Evolutionary conservation across 352 stramenopile genomes (phyloP).

Genomic region (Phytophthora aleatoria): DNA sequence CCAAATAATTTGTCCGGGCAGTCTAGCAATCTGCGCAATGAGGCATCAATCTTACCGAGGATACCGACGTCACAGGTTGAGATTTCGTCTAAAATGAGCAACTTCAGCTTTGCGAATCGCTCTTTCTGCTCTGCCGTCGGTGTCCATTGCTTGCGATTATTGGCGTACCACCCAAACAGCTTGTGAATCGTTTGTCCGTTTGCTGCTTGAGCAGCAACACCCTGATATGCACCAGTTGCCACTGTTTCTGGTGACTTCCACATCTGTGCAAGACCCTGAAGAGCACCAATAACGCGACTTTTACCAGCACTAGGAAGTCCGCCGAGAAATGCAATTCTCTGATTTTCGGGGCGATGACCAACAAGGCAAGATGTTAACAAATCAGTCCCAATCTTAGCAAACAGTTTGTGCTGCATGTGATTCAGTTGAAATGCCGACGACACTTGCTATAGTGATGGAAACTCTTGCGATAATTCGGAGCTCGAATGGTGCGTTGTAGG

Average conservation of each 20-base stretch:
- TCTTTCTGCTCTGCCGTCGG: neutral
- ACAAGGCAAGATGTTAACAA: slow-evolving; percentile 4
- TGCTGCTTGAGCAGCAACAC: no score
- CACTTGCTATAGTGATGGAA: neutral
- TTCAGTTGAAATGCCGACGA: slow-evolving; percentile 3
- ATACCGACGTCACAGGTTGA: neutral
- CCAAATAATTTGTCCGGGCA: slow-evolving; percentile 8
- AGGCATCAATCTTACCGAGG: slow-evolving; percentile 6
- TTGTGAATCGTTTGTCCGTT: slow-evolving; percentile 13
- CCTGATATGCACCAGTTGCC: no score
- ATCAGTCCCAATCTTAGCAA: neutral
- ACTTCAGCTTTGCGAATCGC: neutral
- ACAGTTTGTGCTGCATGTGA: slow-evolving; percentile 15
- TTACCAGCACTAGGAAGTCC: no score
- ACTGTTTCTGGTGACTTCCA: no score
- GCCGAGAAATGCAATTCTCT: neutral
- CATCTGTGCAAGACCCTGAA: no score
- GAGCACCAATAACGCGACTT: no score
- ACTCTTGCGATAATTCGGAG: neutral
- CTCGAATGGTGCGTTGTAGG: neutral
- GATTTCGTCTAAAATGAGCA: slow-evolving; percentile 10
- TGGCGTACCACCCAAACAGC: slow-evolving; percentile 2
- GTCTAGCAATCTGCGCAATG: neutral
- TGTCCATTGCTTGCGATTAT: neutral
- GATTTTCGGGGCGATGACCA: neutral